Evolutionary conservation across 1,284 basidiomycete species (phyloP).

Genomic region (Fistulinella cinereoalba): DNA sequence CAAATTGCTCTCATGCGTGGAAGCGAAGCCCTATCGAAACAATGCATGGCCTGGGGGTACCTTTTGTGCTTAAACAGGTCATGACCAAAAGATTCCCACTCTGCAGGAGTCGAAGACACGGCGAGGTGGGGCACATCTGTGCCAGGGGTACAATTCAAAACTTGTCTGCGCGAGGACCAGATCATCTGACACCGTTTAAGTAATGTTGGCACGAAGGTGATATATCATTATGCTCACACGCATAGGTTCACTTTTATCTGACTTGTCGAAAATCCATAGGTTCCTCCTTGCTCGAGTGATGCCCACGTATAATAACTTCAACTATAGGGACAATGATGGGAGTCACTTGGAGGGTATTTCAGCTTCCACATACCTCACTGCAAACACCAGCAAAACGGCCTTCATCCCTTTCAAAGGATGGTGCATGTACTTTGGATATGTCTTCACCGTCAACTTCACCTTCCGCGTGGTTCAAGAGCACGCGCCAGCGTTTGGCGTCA

Average conservation of each 20-base stretch:
- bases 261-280: constrained; percentile 65
- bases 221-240: constrained; percentile 36
- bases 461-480: constrained; percentile 49
- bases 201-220: not conserved
- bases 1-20: constrained; percentile 46
- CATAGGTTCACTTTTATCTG: constrained; percentile 56
- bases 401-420: constrained; percentile 47
- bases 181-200: constrained; percentile 39
- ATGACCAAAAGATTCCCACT: constrained; percentile 55
- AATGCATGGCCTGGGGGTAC: constrained; percentile 59
- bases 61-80: constrained; percentile 53
- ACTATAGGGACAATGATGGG: constrained; percentile 33
- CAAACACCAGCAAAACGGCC: constrained; percentile 56
- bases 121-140: constrained; percentile 48
- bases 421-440: constrained; percentile 32
- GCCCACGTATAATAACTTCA: constrained; percentile 69
- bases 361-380: constrained; percentile 44
- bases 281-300: constrained; percentile 67
- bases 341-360: not conserved
- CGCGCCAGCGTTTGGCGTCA: constrained; percentile 53
- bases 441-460: constrained; percentile 13
- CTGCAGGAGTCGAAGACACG: constrained; percentile 44
- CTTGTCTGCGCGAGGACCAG: constrained; percentile 44
- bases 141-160: constrained; percentile 44
- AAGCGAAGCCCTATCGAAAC: constrained; percentile 54